Percentiles rank a stretch among this genome's conserved stretches.
phyloP scores from a whole-genome alignment of 164 flowering plant genomes.

The Cinnamomum chago region DNA sequence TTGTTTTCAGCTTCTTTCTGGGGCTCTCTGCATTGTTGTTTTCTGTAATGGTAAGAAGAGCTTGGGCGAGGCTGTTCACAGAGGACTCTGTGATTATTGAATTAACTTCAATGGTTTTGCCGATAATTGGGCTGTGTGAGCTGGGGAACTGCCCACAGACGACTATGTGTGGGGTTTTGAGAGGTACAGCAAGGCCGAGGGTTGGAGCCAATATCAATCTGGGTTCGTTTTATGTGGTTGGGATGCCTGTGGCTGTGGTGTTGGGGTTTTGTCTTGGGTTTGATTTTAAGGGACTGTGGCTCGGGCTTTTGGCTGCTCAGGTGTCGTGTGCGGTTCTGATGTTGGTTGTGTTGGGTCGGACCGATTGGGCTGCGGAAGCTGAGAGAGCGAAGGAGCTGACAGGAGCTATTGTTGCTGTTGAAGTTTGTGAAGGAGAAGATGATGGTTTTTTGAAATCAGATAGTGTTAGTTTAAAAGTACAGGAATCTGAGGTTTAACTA shows the following conservation, averaged over 20 bases:
- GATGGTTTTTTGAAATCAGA: constrained; percentile 1
- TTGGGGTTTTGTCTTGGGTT: constrained; percentile 39
- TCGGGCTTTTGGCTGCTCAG: constrained; percentile 69
- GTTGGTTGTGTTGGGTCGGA: constrained; percentile 43
- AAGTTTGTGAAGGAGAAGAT: constrained; percentile 8
- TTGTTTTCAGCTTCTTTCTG: constrained; percentile 36
- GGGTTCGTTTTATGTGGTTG: constrained; percentile 66
- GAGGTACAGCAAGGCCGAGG: constrained; percentile 68
- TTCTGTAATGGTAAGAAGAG: constrained; percentile 39
- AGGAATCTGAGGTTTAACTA: not conserved
- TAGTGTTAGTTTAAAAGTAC: not conserved
- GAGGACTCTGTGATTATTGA: constrained; percentile 45
- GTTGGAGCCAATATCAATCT: constrained; percentile 65
- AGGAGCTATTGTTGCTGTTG: constrained; percentile 9
- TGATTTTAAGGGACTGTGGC: constrained; percentile 65
- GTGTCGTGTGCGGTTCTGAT: constrained; percentile 49
- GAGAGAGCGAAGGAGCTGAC: constrained; percentile 50
- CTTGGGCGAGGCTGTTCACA: constrained; percentile 67
- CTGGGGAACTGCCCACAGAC: constrained; percentile 85
- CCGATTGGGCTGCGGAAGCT: constrained; percentile 57
- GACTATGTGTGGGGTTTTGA: constrained; percentile 61
- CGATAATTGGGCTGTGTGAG: constrained; percentile 78
- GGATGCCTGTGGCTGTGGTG: constrained; percentile 70
- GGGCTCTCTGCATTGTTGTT: constrained; percentile 54
- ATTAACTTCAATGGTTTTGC: constrained; percentile 57